Evolutionary conservation across 345 rosid genomes (phyloP), one percentile per base, ranked within the genome.

Genomic region (Lepidium africanum): DNA sequence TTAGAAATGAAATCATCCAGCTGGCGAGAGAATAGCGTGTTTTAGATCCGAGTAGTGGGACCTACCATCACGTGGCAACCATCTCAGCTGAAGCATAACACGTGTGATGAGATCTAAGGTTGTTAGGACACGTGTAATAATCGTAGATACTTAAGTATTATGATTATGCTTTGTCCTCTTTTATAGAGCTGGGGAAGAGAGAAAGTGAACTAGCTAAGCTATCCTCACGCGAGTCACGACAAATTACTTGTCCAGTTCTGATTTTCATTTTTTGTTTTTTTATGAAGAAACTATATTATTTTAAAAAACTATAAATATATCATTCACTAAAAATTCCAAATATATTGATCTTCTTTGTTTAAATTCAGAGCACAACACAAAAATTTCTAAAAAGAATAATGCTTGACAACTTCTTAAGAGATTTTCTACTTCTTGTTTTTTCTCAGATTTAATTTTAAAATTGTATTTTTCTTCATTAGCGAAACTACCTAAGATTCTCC

Each of bases 161-260:
- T 2, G 0, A 30, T 6, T 62, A 7, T 47, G 64, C 37, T 46
- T 45, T 71, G 70, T 63, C 64, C 64, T 45, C 46, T 42, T n/a
- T 11, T 37, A n/a, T 47, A 13, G 41, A 48, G 58, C 36, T 32
- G 27, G 69, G 55, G 69, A n/a, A 49, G 41, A 57, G 16, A 54
- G 39, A 21, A 61, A 53, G 27, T 17, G 47, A 56, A 50, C 32
- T 27, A 27, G 32, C 32, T 27, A 27, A 39, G n/a, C 64, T 16
- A 39, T 2, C 42, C 65, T 36, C 9, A 72, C 52, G 49, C 46
- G 32, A 17, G 60, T 65, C 71, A 49, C 71, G 66, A 65, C 71
- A 72, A 40, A 63, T 13, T 30, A 48, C 52, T 57, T 38, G 55
- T 16, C 55, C 14, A 52, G 10, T 43, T 61, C 2, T 47, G 41